Base-by-base conservation (phyloP, 805 yeast species). In the Soucietia sequanensis region DNA sequence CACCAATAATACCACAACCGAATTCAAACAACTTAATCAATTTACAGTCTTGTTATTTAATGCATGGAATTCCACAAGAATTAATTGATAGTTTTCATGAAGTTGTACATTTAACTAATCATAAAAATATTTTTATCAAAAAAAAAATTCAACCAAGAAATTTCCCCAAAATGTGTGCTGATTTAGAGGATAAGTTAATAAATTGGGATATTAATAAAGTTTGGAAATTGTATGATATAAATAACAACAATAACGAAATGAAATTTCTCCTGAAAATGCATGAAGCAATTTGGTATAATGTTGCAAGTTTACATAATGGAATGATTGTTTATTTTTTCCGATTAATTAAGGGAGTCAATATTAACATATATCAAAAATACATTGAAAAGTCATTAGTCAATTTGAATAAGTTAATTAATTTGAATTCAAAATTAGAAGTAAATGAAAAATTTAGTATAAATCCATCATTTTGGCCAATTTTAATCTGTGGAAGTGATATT, bases 81-180 rank as follows among this genome's bases (percentile, higher is more conserved):
- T 53, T 77, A 23, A 33, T 75, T n/a, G 60, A 55, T n/a, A 44
- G 76, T 5, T 67, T 76, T 49, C 66, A 69, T 41, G 69, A 69
- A 39, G 58, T 67, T 2, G 62, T 75, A 5, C 65, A 62, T 17
- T 54, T 76, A 27, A 61, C 81, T 2, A 77, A 77, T 47, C 80
- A 76, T 45, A 70, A 73, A 44, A 67, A 72, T 38, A 68, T 71
- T 40, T 76, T 76, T 46, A 39, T 44, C 33, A 44, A 42, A 6
- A 44, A 52, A 19, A 62, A 65, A 17, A 61, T 67, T 22, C 65
- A 60, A 28, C 81, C 81, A 0, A 55, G 81, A 27, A 76, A 76
- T 44, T 77, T 75, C 47, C 80, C 81, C 4, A 62, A 65, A 34
- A 58, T 75, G 3, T 76, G 81, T 44, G 75, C 80, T 34, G 80